phyloP scores from a whole-genome alignment of 2,329 filamentous ascomycete genomes.

The Aureobasidium sp. region DNA sequence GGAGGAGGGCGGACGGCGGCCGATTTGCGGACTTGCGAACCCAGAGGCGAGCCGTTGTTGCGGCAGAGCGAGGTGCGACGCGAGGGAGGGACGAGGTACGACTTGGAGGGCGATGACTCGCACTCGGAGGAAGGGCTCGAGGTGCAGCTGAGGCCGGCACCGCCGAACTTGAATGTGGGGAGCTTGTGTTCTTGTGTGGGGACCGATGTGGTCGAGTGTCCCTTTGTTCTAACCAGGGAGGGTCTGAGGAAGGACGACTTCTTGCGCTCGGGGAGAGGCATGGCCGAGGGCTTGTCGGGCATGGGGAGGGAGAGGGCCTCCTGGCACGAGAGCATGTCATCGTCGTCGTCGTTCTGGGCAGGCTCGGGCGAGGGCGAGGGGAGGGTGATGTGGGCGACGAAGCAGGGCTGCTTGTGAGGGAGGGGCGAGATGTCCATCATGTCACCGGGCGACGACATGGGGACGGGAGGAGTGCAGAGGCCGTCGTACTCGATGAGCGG shows the following conservation, averaged over 20 bases:
- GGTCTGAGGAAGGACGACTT: conserved; percentile 40
- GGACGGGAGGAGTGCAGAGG: conserved; percentile 75
- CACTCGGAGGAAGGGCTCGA: conserved; percentile 63
- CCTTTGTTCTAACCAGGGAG: conserved; percentile 65
- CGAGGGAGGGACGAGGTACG: conserved; percentile 48
- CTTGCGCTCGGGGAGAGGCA: conserved; percentile 11
- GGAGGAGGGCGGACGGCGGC: conserved; percentile 54
- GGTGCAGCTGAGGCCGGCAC: conserved; percentile 29
- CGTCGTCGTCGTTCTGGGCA: conserved; percentile 27
- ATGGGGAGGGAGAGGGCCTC: background rate
- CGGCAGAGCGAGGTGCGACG: conserved; percentile 58
- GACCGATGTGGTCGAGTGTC: conserved; percentile 49
- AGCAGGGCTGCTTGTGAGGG: conserved; percentile 68
- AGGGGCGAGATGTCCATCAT: conserved; percentile 91
- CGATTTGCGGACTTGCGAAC: conserved; percentile 59
- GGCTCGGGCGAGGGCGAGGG: conserved; percentile 62
- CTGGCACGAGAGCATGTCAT: conserved; percentile 12
- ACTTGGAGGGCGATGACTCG: conserved; percentile 54
- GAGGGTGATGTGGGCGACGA: conserved; percentile 48
- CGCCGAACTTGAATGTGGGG: conserved; percentile 13
- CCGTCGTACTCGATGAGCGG: conserved; percentile 48
- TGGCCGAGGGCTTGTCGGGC: background rate
- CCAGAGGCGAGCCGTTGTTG: conserved; percentile 67
- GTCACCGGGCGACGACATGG: conserved; percentile 77
- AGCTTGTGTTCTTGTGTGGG: conserved; percentile 31